phyloP scores from a whole-genome alignment of 2,329 filamentous ascomycete genomes.

The Aspergillus sojae region DNA sequence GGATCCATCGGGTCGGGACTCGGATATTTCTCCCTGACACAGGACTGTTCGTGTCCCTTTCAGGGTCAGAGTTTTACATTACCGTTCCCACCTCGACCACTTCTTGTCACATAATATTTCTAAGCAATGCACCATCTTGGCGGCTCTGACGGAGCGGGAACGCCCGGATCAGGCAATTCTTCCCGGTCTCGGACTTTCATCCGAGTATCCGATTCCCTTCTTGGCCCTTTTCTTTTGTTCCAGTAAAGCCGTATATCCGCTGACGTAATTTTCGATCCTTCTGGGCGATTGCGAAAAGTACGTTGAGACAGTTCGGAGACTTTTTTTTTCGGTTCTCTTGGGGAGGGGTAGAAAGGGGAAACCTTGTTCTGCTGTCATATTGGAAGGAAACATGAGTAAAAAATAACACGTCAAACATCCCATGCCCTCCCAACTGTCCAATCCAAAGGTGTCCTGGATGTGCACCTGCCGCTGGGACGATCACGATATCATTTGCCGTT shows the following conservation, averaged over 20 bases:
- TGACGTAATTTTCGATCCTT: background rate
- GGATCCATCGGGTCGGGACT: conserved; percentile 16
- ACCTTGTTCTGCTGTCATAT: background rate
- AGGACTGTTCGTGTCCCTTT: background rate
- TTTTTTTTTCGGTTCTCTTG: background rate
- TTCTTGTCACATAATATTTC: background rate
- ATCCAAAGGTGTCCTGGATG: conserved; percentile 8
- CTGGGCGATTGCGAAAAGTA: background rate
- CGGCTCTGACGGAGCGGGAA: conserved; percentile 14
- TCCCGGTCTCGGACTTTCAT: conserved; percentile 12
- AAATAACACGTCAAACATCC: background rate
- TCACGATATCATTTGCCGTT: conserved; percentile 16
- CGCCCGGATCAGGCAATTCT: conserved; percentile 19
- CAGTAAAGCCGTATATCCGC: conserved; percentile 18
- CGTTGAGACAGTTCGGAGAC: background rate
- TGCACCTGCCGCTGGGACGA: conserved; percentile 10
- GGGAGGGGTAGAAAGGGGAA: background rate
- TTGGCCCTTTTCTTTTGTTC: background rate
- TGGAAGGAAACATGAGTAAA: background rate
- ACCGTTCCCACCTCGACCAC: background rate
- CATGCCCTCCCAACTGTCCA: background rate
- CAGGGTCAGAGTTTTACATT: background rate
- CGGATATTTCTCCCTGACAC: background rate
- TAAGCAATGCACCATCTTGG: background rate
- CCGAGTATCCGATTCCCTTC: conserved; percentile 6